Conservation (phyloP, 2,329 filamentous ascomycete genomes). For the Colletotrichum orchidophilum region DNA sequence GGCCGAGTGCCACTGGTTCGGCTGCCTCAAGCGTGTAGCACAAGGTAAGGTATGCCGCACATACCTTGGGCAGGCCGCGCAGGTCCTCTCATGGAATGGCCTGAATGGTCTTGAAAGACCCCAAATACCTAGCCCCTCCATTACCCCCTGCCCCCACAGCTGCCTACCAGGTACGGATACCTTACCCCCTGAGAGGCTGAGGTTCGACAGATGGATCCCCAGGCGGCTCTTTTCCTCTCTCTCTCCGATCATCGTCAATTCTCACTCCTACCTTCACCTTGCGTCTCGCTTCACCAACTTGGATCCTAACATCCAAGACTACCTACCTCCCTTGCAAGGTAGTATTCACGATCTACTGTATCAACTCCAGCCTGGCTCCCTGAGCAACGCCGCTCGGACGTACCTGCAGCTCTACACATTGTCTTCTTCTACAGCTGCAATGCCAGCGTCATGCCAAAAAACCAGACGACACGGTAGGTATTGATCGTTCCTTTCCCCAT, state of each 20-base stretch:
- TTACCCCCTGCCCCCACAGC: constrained; percentile 26
- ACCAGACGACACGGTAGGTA: background rate
- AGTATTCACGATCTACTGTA: background rate
- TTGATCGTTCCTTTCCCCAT: background rate
- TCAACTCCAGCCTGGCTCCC: background rate
- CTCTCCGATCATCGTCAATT: background rate
- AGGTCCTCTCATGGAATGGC: constrained; percentile 27
- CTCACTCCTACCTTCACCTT: background rate
- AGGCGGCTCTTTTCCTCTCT: background rate
- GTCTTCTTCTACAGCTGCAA: background rate
- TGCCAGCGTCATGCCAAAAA: background rate
- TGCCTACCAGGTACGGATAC: background rate
- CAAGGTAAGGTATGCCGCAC: background rate
- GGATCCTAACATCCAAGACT: background rate
- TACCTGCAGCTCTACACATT: background rate
- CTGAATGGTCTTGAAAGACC: constrained; percentile 9
- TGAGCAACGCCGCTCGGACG: background rate
- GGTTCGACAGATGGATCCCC: background rate
- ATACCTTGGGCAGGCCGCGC: constrained; percentile 11
- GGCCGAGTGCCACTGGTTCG: constrained; percentile 7
- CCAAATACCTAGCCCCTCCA: constrained; percentile 2
- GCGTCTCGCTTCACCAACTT: background rate
- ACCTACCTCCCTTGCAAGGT: background rate
- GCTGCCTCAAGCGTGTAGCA: background rate
- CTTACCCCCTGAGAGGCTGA: constrained; percentile 11